phyloP scores from a whole-genome alignment of 208 protist species.

The Leishmania guyanensis region DNA sequence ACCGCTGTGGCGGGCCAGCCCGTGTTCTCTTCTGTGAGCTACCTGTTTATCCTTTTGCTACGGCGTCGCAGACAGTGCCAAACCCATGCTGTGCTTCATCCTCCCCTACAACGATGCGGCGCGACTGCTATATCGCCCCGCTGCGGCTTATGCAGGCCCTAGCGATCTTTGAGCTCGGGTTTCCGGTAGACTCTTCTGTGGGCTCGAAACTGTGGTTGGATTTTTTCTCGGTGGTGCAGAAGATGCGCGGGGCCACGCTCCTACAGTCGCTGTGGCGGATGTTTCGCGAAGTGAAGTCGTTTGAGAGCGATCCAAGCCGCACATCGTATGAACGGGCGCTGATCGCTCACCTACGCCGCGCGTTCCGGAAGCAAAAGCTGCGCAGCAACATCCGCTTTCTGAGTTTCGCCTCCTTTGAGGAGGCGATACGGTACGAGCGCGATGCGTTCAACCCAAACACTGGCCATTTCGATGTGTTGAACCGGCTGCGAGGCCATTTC shows the following conservation, averaged over 20 bases:
- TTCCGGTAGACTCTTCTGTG: constrained; percentile 74
- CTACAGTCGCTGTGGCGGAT: constrained; percentile 87
- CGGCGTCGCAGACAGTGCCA: neutral
- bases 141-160: constrained; percentile 74
- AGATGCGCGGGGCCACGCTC: constrained; percentile 68
- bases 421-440: constrained; percentile 56
- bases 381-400: constrained; percentile 50
- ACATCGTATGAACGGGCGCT: constrained; percentile 34
- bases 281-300: constrained; percentile 57
- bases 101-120: constrained; percentile 6
- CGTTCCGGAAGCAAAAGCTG: constrained; percentile 52
- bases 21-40: constrained; percentile 51
- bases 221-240: constrained; percentile 76
- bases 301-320: constrained; percentile 45
- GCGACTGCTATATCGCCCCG: constrained; percentile 49
- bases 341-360: constrained; percentile 51
- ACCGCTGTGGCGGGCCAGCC: constrained; percentile 59
- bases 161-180: constrained; percentile 68
- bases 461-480: constrained; percentile 68
- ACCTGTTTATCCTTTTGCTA: constrained; percentile 49
- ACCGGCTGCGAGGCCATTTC: constrained; percentile 64
- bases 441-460: constrained; percentile 67
- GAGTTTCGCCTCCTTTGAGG: constrained; percentile 39
- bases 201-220: constrained; percentile 77
- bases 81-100: constrained; percentile 31